Evolutionary conservation across 495 filamentous ascomycete genomes (phyloP).

Genomic region (Lophiostoma macrostomum): DNA sequence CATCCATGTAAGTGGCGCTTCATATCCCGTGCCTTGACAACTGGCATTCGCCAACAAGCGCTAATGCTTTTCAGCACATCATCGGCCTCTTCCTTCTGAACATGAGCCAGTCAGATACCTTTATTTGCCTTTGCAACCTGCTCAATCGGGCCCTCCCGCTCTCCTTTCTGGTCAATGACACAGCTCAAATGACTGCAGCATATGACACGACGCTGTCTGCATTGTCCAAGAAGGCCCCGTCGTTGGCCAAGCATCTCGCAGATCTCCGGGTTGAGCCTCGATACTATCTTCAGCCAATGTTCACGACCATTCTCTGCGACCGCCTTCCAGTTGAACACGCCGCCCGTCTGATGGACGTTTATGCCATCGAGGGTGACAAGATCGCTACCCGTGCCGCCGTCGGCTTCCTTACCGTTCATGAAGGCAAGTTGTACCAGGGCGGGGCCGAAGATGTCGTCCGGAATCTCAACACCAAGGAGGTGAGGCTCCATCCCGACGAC

Average conservation of each 20-base stretch:
- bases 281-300: constrained; percentile 57
- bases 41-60: neutral
- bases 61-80: constrained; percentile 55
- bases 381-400: constrained; percentile 76
- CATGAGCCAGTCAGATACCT: constrained; percentile 69
- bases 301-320: constrained; percentile 56
- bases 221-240: constrained; percentile 59
- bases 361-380: constrained; percentile 87
- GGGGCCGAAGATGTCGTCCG: constrained; percentile 51
- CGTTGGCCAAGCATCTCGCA: constrained; percentile 62
- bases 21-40: neutral
- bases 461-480: constrained; percentile 54
- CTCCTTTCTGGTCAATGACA: constrained; percentile 79
- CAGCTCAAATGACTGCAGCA: constrained; percentile 64
- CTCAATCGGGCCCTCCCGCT: constrained; percentile 86
- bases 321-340: constrained; percentile 67
- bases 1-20: constrained; percentile 62
- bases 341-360: constrained; percentile 86
- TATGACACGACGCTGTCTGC: constrained; percentile 70
- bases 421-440: constrained; percentile 59
- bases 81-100: constrained; percentile 85
- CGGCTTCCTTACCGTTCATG: constrained; percentile 62
- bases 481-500: constrained; percentile 54
- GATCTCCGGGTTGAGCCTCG: constrained; percentile 48
- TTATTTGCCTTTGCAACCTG: constrained; percentile 79